Evolutionary conservation across 345 rosid species (phyloP), one percentile per base, ranked within the genome.

Genomic region (Populus deltoides): DNA sequence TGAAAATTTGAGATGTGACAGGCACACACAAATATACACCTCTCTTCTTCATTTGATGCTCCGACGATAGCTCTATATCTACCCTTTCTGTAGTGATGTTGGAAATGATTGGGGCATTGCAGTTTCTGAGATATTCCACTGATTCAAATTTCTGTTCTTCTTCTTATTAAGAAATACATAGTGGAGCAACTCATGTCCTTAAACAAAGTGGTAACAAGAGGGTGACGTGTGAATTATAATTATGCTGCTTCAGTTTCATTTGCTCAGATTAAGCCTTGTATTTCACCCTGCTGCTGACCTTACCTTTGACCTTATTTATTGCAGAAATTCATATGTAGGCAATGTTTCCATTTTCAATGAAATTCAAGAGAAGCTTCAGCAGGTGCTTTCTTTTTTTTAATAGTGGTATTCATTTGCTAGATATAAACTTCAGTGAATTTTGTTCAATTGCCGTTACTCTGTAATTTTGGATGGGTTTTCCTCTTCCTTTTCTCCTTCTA

Each of bases 261-360:
- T 16, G 16, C 29, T 63, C 59, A 41, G 57, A 68, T 68, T 47
- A 47, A 13, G 25, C 29, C 31, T 29, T 20, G 8, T 27, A 8
- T 33, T 76, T n/a, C 22, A 9, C 18, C 35, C 13, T 43, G 63
- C 55, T 24, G 20, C 49, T 75, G 22, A 12, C n/a, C 27, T 35
- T 68, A 72, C 49, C 7, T 63, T 31, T 29, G 47, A 31, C 29
- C 9, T 68, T 74, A 53, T 71, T 78, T 75, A 27, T 70, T 86
- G 82, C 90, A 95, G 99, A 76, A 93, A 90, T 71, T 93, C 99
- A 61, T 95, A 87, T 81, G 89, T 93, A 74, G 97, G 99, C 79
- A 95, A 95, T 72, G 74, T 82, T 68, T 73, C 88, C 70, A 69
- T 93, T 82, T 90, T 95, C 83, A 79, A 77, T 81, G 94, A 93